Evolutionary conservation across 2,329 filamentous ascomycete species (phyloP).

Genomic region (Fusarium sororula): DNA sequence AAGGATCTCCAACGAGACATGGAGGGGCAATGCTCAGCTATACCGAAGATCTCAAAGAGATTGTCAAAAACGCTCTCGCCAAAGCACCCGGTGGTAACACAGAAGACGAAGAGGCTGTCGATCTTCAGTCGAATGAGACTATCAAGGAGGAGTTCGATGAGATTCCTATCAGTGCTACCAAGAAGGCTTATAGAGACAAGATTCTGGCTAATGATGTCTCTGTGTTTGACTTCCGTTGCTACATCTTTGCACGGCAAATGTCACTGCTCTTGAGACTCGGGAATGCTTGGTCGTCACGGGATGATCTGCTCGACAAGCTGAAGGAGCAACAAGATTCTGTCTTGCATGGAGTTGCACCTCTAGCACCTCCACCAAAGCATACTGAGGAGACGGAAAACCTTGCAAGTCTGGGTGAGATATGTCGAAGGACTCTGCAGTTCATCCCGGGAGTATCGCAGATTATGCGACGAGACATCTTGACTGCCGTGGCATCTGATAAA

Average conservation of each 20-base stretch:
- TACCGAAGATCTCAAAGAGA: conserved; percentile 76
- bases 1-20: conserved; percentile 69
- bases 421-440: conserved; percentile 82
- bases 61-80: conserved; percentile 62
- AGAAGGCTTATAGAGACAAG: conserved; percentile 88
- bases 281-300: conserved; percentile 72
- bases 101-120: conserved; percentile 56
- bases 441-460: conserved; percentile 82
- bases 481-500: conserved; percentile 61
- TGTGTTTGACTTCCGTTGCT: conserved; percentile 92
- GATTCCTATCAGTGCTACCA: conserved; percentile 69
- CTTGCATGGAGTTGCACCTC: conserved; percentile 65
- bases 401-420: conserved; percentile 84
- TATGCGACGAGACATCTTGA: conserved; percentile 79
- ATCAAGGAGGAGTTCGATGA: conserved; percentile 58
- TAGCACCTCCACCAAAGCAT: conserved; percentile 57
- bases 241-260: conserved; percentile 91
- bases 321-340: conserved; percentile 69
- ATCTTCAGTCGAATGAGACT: conserved; percentile 58
- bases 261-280: conserved; percentile 82
- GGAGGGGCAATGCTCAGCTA: conserved; percentile 76
- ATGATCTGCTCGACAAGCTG: conserved; percentile 69
- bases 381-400: conserved; percentile 77
- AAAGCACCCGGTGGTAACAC: conserved; percentile 44
- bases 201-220: conserved; percentile 96